Conservation (phyloP, 2,329 filamentous ascomycete species). For the Botryotinia globosa region DNA sequence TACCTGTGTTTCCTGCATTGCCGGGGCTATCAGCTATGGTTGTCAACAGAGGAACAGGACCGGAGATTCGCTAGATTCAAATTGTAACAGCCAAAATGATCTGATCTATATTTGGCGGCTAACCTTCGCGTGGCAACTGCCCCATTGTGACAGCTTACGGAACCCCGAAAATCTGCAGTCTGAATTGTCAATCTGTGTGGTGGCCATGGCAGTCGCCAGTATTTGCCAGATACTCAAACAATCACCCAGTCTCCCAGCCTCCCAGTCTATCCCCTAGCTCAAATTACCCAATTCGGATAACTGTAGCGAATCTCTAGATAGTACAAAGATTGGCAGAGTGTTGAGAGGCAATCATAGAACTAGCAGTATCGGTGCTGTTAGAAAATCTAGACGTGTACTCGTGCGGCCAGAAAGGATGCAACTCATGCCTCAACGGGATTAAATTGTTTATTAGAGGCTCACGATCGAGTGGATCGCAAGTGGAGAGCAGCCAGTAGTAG, state of each 20-base stretch:
- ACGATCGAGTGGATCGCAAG: not conserved
- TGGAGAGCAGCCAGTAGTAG: not conserved
- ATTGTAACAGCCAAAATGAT: not conserved
- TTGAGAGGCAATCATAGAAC: not conserved
- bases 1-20: not conserved
- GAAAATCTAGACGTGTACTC: not conserved
- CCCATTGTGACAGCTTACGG: not conserved
- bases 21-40: not conserved
- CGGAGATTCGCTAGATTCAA: not conserved
- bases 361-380: not conserved
- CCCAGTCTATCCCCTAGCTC: not conserved
- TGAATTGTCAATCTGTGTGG: not conserved
- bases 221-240: not conserved
- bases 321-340: not conserved
- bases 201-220: not conserved
- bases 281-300: not conserved
- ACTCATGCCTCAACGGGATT: not conserved
- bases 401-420: not conserved
- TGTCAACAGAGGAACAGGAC: not conserved
- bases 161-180: not conserved
- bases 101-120: not conserved
- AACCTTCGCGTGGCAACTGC: not conserved
- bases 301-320: not conserved
- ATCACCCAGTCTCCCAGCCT: not conserved
- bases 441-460: not conserved